These are phyloP conservation scores for Phytophthora megakarya DNA, from an alignment of 352 stramenopile species.

Conservation along the genomic window DNA sequence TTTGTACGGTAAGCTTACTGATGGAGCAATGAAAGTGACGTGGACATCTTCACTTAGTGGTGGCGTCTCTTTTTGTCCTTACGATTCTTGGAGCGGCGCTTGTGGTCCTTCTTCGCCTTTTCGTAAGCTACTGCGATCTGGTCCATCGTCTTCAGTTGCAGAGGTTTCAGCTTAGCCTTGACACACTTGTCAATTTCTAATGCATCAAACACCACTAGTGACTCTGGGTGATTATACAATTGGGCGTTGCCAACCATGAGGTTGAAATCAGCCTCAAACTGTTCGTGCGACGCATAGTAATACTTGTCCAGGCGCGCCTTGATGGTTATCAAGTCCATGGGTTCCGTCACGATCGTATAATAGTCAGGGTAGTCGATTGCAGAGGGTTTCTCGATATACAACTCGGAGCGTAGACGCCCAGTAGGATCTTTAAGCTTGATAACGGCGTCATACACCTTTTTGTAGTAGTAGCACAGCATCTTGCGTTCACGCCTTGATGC, in stretches of 20 bases:
- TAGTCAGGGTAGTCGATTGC: constrained; percentile 89
- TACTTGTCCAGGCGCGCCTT: constrained; percentile 76
- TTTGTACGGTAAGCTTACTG: constrained; percentile 41
- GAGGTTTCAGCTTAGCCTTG: constrained; percentile 73
- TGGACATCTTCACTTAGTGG: constrained; percentile 37
- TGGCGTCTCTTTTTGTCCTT: constrained; percentile 82
- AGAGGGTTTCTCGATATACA: constrained; percentile 85
- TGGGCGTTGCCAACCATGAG: constrained; percentile 90
- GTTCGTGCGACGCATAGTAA: constrained; percentile 60
- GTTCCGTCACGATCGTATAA: constrained; percentile 85
- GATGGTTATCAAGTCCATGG: constrained; percentile 91
- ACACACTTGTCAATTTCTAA: constrained; percentile 88
- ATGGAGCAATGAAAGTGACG: constrained; percentile 23
- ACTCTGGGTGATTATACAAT: constrained; percentile 86
- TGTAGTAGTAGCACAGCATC: constrained; percentile 80
- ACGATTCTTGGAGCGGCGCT: constrained; percentile 68
- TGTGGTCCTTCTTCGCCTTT: constrained; percentile 81
- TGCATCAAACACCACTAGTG: constrained; percentile 81
- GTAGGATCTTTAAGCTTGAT: constrained; percentile 76
- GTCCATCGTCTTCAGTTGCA: constrained; percentile 62
- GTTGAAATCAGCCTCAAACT: constrained; percentile 82
- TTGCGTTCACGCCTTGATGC: constrained; percentile 59
- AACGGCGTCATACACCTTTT: constrained; percentile 85
- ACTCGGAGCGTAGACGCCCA: constrained; percentile 65
- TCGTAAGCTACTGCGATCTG: constrained; percentile 73